phyloP scores from a whole-genome alignment of 2,329 filamentous ascomycete genomes.

The Tympanopsis confertula region DNA sequence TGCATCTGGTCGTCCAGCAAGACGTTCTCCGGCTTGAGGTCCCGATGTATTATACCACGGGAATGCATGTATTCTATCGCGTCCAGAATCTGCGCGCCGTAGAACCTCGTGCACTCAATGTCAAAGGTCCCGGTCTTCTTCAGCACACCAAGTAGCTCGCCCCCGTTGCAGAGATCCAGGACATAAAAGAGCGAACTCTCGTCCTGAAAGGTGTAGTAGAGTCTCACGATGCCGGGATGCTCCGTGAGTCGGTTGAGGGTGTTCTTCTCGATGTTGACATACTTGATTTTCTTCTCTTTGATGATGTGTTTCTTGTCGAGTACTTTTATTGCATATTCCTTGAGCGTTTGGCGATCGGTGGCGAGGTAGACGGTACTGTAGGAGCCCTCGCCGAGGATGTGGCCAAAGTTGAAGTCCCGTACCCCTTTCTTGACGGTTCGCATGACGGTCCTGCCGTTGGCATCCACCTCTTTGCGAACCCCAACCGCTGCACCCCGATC shows the following conservation, averaged over 20 bases:
- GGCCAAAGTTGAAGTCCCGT: slow-evolving; percentile 88
- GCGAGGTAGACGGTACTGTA: slow-evolving; percentile 93
- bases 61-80: slow-evolving; percentile 97
- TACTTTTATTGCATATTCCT: slow-evolving; percentile 96
- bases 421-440: slow-evolving; percentile 92
- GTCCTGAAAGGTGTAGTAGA: slow-evolving; percentile 98
- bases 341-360: slow-evolving; percentile 83
- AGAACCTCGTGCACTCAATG: slow-evolving; percentile 86
- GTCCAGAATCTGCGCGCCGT: slow-evolving; percentile 89
- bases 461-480: slow-evolving; percentile 71
- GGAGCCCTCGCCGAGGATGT: slow-evolving; percentile 84
- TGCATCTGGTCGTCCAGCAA: slow-evolving; percentile 92
- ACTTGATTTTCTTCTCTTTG: slow-evolving; percentile 99
- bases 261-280: slow-evolving; percentile 99
- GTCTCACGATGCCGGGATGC: slow-evolving; percentile 85
- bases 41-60: slow-evolving; percentile 87
- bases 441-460: slow-evolving; percentile 69
- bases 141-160: slow-evolving; percentile 80
- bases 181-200: slow-evolving; percentile 94
- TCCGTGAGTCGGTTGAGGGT: slow-evolving; percentile 92
- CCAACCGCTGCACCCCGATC: slow-evolving; percentile 84
- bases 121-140: slow-evolving; percentile 95
- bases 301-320: slow-evolving; percentile 98
- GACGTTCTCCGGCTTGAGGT: slow-evolving; percentile 94
- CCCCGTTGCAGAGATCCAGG: slow-evolving; percentile 80